Evolutionary conservation across 371 early-diverging fungal species (phyloP), one percentile per base, ranked within the genome.

Genomic region (Mortierella sp.): DNA sequence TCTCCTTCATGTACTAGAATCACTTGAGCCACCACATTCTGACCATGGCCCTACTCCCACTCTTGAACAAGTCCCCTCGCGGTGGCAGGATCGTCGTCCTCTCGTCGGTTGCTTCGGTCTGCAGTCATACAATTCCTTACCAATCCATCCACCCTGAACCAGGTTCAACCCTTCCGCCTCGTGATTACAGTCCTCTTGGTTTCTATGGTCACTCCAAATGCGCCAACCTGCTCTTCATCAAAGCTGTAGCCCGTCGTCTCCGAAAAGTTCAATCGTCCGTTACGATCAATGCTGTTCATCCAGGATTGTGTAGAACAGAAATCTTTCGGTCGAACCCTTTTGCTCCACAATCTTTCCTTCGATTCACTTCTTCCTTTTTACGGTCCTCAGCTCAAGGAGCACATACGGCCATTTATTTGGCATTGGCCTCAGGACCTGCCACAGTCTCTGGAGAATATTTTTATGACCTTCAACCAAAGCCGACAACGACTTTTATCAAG

Each of bases 221-320:
- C 56, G 86, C 86, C 58, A 89, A 90, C 69, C 23, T 87, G 47
- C 68, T 86, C 19, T 90, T 88, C 67, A 69, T 88, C 50, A 72
- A 53, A 4, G 77, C 70, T 1, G 68, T 90, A 48, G 70, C 80
- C 2, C 72, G 77, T 56, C 81, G 64, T 30, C 66, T 84, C 1
- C 60, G 73, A 21, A 75, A 68, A 11, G 45, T 28, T 4, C 75
- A 75, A 4, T 70, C 80, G 21, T 25, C 57, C 1, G 71, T 88
- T 7, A 64, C 74, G 0, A 82, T 84, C 55, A 85, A 86, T 55
- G 56, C 77, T 14, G 23, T 68, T 28, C 87, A 89, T 48, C 90
- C 90, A 0, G 90, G 89, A 0, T 56, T 81, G 6, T 73, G 85
- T 37, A 53, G 68, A 21, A 86, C 89, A 0, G 68, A 74, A 15